Evolutionary conservation across 225 moss, liverwort and hornwort genomes (phyloP).

Genomic region (Marchantia polymorpha): DNA sequence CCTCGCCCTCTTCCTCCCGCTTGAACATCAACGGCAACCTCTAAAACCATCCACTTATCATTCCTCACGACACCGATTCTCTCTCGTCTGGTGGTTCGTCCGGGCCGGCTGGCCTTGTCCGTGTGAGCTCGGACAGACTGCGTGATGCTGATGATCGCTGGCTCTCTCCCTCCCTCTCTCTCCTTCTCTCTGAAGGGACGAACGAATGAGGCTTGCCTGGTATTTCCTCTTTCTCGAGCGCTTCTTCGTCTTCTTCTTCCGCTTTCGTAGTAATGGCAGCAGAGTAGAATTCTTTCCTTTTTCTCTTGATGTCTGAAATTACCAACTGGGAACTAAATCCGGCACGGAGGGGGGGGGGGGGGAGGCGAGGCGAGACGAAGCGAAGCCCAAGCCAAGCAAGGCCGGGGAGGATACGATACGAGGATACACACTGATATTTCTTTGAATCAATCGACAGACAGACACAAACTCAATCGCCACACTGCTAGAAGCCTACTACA

Average conservation of each 20-base stretch:
- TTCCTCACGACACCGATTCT: neutral
- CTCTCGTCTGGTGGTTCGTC: neutral
- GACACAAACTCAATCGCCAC: neutral
- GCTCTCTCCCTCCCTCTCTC: neutral
- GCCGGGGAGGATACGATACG: neutral
- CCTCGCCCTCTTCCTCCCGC: constrained; percentile 11
- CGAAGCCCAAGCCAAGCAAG: neutral
- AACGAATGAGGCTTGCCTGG: neutral
- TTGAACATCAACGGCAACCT: neutral
- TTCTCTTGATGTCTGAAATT: neutral
- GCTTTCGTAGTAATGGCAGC: neutral
- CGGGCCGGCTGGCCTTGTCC: neutral
- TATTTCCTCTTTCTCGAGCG: neutral
- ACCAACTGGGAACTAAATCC: neutral
- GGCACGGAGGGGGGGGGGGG: neutral
- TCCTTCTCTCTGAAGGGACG: neutral
- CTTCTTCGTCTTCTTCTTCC: neutral
- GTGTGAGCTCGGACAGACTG: neutral
- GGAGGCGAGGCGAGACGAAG: neutral
- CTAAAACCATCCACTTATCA: neutral
- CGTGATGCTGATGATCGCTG: neutral
- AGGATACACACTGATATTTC: neutral
- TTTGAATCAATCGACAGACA: neutral
- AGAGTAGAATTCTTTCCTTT: neutral
- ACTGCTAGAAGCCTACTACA: neutral